Evolutionary conservation across 2,329 filamentous ascomycete species (phyloP).

Genomic region (Alternaria arbusti): DNA sequence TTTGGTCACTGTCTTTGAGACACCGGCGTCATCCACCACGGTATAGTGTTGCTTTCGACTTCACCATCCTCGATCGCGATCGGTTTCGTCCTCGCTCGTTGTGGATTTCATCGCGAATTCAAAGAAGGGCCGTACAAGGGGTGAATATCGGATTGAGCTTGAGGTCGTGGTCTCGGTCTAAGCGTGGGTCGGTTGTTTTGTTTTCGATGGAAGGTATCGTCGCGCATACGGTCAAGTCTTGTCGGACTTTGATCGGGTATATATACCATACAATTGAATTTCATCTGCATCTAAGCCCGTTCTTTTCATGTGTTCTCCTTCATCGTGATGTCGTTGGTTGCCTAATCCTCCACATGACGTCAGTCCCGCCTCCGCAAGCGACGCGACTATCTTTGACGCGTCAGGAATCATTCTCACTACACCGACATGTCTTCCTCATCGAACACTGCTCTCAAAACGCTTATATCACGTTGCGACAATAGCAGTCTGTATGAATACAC

Average conservation of each 20-base stretch:
- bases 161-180: background rate
- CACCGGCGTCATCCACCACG: background rate
- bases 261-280: too few species aligned
- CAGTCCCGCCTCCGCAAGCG: background rate
- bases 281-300: accelerated
- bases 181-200: background rate
- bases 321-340: background rate
- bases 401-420: background rate
- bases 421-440: background rate
- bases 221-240: background rate
- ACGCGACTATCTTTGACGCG: background rate
- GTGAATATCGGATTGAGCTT: background rate
- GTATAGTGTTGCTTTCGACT: background rate
- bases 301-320: background rate
- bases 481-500: background rate
- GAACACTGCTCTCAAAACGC: background rate
- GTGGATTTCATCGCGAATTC: background rate
- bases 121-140: too few species aligned
- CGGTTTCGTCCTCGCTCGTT: background rate
- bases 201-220: accelerated
- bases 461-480: background rate
- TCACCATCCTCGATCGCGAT: background rate
- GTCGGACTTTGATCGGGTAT: too few species aligned
- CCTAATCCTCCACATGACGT: background rate
- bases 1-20: background rate